A percentile compares a stretch with the other conserved stretches of the same genome.
These are phyloP conservation scores for Actinomortierella wolfii DNA, from an alignment of 371 early-diverging fungal genomes.

Conservation along the genomic window DNA sequence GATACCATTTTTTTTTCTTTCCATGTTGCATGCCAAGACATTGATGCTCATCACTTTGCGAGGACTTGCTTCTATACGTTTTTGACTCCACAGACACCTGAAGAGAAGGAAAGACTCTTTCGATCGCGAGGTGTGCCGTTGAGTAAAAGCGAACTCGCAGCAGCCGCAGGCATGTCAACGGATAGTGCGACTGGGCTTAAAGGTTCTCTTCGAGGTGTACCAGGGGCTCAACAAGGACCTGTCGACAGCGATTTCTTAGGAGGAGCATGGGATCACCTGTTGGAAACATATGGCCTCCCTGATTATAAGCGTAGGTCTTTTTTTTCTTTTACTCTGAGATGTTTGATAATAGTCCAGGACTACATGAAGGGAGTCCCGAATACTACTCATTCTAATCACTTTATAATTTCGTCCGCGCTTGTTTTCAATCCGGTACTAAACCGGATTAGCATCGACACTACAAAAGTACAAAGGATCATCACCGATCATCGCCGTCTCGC, in stretches of 20 bases:
- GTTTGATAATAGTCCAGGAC: background rate
- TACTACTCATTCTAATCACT: too few relatives aligned
- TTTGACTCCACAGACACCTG: constrained; percentile 17
- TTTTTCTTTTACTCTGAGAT: background rate
- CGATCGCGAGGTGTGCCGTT: constrained; percentile 29
- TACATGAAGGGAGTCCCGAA: too few relatives aligned
- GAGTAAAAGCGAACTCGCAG: constrained; percentile 5
- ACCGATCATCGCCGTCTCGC: constrained; percentile 13
- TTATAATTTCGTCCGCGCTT: background rate
- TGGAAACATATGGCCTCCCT: constrained; percentile 9
- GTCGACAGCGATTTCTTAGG: constrained; percentile 30
- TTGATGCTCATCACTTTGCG: too few relatives aligned
- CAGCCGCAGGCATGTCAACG: constrained; percentile 2
- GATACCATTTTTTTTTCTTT: background rate
- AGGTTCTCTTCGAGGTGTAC: constrained; percentile 9
- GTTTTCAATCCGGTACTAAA: background rate
- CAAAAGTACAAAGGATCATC: constrained; percentile 9
- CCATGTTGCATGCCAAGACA: background rate
- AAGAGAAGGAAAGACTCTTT: constrained; percentile 29
- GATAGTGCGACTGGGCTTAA: constrained; percentile 17
- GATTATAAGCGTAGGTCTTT: constrained; percentile 31
- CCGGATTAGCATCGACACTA: constrained; percentile 27
- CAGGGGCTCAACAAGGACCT: constrained; percentile 25
- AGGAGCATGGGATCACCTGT: constrained; percentile 35
- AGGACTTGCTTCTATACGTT: too few relatives aligned